Conservation (phyloP, 179 eudicot genomes). For the Silene coronaria region DNA sequence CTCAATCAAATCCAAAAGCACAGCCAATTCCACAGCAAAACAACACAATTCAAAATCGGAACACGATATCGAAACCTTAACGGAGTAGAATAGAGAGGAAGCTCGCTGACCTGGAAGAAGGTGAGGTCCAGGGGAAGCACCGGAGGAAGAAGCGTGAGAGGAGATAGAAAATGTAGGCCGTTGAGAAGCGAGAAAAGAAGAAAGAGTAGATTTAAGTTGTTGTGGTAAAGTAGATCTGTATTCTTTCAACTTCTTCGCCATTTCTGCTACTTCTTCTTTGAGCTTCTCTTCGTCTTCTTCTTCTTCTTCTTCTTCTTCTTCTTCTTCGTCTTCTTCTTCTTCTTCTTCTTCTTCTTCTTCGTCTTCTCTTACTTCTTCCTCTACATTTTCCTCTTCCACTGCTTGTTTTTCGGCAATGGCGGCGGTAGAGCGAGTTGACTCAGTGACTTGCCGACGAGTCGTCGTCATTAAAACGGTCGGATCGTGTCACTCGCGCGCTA, state of each 20-base stretch:
- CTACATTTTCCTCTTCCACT: slow-evolving; percentile 11
- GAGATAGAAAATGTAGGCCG: slow-evolving; percentile 33
- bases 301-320: slow-evolving; percentile 19
- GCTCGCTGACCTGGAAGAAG: slow-evolving; percentile 3
- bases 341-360: slow-evolving; percentile 26
- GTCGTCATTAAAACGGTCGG: slow-evolving; percentile 7
- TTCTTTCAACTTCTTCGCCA: slow-evolving; percentile 40
- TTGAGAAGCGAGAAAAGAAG: slow-evolving; percentile 41
- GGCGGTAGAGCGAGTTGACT: slow-evolving; percentile 21
- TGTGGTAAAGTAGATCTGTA: slow-evolving; percentile 47
- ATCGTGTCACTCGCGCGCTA: not conserved
- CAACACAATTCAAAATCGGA: no score
- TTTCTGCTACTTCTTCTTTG: slow-evolving; percentile 42
- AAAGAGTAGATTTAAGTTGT: slow-evolving; percentile 38
- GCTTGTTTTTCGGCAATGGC: slow-evolving; percentile 26
- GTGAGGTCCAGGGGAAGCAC: not conserved
- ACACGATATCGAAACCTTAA: no score
- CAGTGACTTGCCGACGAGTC: slow-evolving; percentile 7
- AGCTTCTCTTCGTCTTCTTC: slow-evolving; percentile 39
- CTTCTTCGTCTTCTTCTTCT: slow-evolving; percentile 16
- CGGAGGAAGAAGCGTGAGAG: slow-evolving; percentile 3
- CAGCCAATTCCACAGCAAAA: no score
- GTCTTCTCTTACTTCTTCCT: slow-evolving; percentile 24
- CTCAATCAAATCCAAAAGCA: no score
- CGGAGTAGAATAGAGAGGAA: not conserved